Conservation (phyloP, 139 green algal genomes). For the Klebsormidium nitens region DNA sequence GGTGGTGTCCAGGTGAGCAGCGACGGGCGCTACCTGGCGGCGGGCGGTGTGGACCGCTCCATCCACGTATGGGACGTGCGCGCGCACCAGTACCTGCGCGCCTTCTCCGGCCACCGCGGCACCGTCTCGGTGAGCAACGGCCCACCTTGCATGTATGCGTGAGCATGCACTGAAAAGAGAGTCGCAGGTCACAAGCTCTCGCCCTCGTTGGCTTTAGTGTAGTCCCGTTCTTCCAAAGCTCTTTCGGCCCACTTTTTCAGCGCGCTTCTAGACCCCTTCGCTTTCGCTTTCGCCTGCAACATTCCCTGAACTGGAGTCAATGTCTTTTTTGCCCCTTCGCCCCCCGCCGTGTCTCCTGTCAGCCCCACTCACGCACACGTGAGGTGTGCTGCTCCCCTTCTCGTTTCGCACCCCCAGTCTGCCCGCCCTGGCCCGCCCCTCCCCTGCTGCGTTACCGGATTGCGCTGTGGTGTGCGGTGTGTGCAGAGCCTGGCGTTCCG, state of each 20-base stretch:
- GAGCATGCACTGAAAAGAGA: not conserved
- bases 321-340: not conserved
- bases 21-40: conserved; percentile 68
- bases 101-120: conserved; percentile 67
- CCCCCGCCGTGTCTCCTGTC: not conserved
- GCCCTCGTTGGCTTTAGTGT: not conserved
- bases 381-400: not conserved
- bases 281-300: not conserved
- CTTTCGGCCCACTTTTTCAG: not conserved
- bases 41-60: conserved; percentile 67
- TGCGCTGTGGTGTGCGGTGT: too few relatives aligned
- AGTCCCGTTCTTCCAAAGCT: not conserved
- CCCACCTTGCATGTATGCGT: not conserved
- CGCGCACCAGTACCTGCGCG: conserved; percentile 26
- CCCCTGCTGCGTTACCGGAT: not conserved
- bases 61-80: conserved; percentile 81
- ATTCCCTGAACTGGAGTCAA: not conserved
- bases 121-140: conserved; percentile 42
- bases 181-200: not conserved
- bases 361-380: not conserved
- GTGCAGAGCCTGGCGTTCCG: conserved; percentile 67
- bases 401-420: not conserved
- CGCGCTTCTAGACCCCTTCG: not conserved
- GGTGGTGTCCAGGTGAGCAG: conserved; percentile 58
- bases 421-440: too few relatives aligned